Percentiles rank a stretch among this genome's conserved stretches.
Conservation (phyloP, 2,329 filamentous ascomycete species). For the Tolypocladium tropicale region DNA sequence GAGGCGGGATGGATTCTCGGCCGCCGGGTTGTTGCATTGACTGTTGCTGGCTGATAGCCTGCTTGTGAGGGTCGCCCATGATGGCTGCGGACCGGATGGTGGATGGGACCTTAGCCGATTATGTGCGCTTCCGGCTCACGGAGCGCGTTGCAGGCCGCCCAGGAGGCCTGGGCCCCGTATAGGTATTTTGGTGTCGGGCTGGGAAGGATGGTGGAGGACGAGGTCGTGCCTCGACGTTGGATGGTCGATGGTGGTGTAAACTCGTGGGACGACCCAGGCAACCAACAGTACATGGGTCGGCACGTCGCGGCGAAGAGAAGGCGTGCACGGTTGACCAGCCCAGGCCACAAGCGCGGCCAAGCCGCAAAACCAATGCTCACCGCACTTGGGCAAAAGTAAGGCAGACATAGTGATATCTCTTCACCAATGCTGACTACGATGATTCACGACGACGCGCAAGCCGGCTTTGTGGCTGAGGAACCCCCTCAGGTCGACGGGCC, state of each 20-base stretch:
- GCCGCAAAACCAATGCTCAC: too few species aligned
- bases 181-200: background rate
- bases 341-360: too few species aligned
- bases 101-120: background rate
- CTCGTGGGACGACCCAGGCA: too few species aligned
- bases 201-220: background rate
- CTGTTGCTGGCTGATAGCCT: background rate
- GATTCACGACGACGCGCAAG: background rate
- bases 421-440: background rate
- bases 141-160: background rate
- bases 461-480: background rate
- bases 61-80: background rate
- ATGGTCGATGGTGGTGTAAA: too few species aligned
- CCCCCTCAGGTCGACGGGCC: too few species aligned
- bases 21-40: background rate
- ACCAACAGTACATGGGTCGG: too few species aligned
- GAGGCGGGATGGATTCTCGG: conserved; percentile 3
- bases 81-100: background rate
- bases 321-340: too few species aligned
- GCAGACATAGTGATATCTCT: too few species aligned
- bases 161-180: background rate
- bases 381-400: too few species aligned
- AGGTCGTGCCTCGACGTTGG: background rate
- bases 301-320: too few species aligned
- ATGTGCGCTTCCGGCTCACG: too few species aligned